These are phyloP conservation scores for Pseudotulostoma volvatum DNA, from an alignment of 495 filamentous ascomycete genomes.

Conservation along the genomic window DNA sequence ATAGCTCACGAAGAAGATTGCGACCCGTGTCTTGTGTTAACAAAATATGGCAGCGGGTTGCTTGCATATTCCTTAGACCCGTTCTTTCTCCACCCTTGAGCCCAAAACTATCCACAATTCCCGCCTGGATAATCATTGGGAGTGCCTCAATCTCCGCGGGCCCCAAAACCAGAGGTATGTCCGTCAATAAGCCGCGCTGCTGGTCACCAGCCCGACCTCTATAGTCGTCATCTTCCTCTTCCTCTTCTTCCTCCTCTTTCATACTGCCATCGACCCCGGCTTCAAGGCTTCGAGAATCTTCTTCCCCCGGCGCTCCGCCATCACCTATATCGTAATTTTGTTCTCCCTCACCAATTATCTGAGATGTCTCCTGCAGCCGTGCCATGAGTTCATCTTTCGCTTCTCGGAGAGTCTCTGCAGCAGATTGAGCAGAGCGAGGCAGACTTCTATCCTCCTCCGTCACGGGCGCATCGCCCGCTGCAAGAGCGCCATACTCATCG, in stretches of 20 bases:
- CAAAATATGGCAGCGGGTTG: slow-evolving; percentile 72
- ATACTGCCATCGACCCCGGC: slow-evolving; percentile 36
- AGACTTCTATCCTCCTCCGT: slow-evolving; percentile 34
- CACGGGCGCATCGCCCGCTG: slow-evolving; percentile 20
- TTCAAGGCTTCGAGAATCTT: slow-evolving; percentile 30
- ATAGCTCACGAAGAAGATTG: slow-evolving; percentile 71
- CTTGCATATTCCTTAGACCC: slow-evolving; percentile 62
- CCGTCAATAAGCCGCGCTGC: slow-evolving; percentile 72
- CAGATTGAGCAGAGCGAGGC: slow-evolving; percentile 37
- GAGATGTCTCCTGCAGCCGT: slow-evolving; percentile 33
- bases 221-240: slow-evolving; percentile 64
- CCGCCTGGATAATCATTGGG: slow-evolving; percentile 86
- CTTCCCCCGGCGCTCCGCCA: slow-evolving; percentile 28
- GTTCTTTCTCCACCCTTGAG: slow-evolving; percentile 34
- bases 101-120: slow-evolving; percentile 47
- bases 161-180: slow-evolving; percentile 84
- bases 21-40: slow-evolving; percentile 73
- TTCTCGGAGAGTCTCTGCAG: slow-evolving; percentile 35
- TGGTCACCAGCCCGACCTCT: slow-evolving; percentile 68
- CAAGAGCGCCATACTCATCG: slow-evolving; percentile 20
- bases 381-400: slow-evolving; percentile 45
- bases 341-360: slow-evolving; percentile 26
- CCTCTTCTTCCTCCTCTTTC: slow-evolving; percentile 51
- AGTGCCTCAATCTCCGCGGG: slow-evolving; percentile 87
- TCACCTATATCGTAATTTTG: slow-evolving; percentile 34